Percentiles rank a stretch among this genome's conserved stretches.
These are phyloP conservation scores for Wilhelminamyces savonicus DNA, from an alignment of 805 yeast species.

Conservation along the genomic window DNA sequence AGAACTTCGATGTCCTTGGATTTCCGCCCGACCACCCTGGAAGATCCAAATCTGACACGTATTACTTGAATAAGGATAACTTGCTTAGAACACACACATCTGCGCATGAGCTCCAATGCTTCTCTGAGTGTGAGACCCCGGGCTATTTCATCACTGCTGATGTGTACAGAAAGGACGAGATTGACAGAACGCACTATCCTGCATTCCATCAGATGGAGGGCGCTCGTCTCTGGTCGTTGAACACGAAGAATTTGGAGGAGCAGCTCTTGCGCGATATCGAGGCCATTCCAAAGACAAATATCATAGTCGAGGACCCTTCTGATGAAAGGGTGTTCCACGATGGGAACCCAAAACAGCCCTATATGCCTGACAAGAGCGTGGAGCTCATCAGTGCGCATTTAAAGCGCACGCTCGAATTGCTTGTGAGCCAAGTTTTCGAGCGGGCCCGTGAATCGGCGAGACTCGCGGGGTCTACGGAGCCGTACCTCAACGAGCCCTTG, in stretches of 20 bases:
- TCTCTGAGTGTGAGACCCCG: conserved; percentile 56
- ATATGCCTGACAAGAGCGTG: conserved; percentile 66
- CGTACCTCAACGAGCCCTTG: conserved; percentile 65
- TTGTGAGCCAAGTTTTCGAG: conserved; percentile 78
- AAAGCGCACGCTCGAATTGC: conserved; percentile 77
- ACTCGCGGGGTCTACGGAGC: conserved; percentile 50
- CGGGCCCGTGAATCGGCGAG: conserved; percentile 60
- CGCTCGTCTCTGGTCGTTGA: conserved; percentile 74
- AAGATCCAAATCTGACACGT: conserved; percentile 85
- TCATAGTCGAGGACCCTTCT: conserved; percentile 71
- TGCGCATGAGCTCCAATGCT: conserved; percentile 91
- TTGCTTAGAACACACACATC: conserved; percentile 91
- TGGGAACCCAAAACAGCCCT: conserved; percentile 74
- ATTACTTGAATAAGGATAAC: conserved; percentile 69
- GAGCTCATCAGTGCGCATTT: conserved; percentile 68
- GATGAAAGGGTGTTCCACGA: conserved; percentile 40
- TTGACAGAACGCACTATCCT: conserved; percentile 94
- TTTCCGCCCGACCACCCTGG: conserved; percentile 94
- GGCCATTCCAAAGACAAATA: conserved; percentile 57
- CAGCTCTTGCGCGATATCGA: conserved; percentile 46
- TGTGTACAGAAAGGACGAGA: conserved; percentile 92
- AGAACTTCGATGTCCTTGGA: conserved; percentile 89
- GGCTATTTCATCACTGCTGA: conserved; percentile 94
- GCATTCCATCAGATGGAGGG: conserved; percentile 99
- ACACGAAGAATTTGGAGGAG: conserved; percentile 38